phyloP scores from a whole-genome alignment of 768 basidiomycete genomes.

The Lactifluus hygrophoroides region DNA sequence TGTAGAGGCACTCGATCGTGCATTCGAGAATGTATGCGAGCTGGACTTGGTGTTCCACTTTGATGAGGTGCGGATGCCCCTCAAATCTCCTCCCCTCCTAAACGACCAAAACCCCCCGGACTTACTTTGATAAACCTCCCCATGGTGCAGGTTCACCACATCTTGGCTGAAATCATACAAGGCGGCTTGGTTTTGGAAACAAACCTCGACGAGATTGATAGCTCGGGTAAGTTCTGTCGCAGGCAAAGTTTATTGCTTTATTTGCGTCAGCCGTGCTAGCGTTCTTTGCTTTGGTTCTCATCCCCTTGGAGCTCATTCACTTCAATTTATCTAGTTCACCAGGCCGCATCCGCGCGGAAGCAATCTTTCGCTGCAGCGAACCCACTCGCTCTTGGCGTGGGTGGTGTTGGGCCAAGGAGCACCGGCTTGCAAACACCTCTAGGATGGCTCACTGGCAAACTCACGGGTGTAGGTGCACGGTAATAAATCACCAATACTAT shows the following conservation, averaged over 20 bases:
- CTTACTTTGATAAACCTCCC: no score
- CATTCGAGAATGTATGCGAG: constrained; percentile 98
- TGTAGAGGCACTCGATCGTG: constrained; percentile 90
- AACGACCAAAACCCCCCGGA: neutral
- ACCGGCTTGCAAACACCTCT: constrained; percentile 60
- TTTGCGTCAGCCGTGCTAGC: neutral
- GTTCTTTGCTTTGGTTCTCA: neutral
- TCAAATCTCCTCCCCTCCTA: neutral
- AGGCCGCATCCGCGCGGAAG: constrained; percentile 60
- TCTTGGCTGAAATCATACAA: constrained; percentile 93
- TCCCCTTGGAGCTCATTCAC: neutral
- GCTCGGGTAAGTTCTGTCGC: constrained; percentile 41
- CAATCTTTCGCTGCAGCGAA: constrained; percentile 78
- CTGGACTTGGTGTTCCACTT: constrained; percentile 98
- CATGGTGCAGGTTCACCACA: constrained; percentile 71
- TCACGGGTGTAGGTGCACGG: constrained; percentile 55
- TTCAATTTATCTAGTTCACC: constrained; percentile 43
- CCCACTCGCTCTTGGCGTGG: constrained; percentile 64
- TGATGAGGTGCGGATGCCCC: constrained; percentile 74
- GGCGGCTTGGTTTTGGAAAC: constrained; percentile 96
- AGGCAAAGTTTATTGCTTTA: neutral
- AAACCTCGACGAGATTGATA: constrained; percentile 78
- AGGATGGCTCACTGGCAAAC: constrained; percentile 69
- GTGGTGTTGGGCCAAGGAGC: constrained; percentile 49
- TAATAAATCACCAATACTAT: constrained; percentile 17